Evolutionary conservation across 257 asterid species (phyloP).

Genomic region (Penstemon eatonii): DNA sequence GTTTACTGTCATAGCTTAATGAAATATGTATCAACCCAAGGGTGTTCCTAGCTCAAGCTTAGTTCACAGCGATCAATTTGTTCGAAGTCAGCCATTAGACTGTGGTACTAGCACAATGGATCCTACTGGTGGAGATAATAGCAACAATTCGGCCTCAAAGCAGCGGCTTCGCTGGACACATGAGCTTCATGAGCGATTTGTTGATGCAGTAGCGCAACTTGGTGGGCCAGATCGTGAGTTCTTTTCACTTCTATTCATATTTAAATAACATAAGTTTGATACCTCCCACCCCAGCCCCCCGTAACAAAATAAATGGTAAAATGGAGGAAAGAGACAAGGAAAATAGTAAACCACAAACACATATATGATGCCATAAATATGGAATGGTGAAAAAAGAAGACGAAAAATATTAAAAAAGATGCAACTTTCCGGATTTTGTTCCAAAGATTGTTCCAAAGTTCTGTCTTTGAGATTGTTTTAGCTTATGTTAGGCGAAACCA

Average conservation of each 20-base stretch:
- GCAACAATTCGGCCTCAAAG: constrained; percentile 76
- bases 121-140: constrained; percentile 51
- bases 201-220: constrained; percentile 97
- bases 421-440: background rate
- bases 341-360: background rate
- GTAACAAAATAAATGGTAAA: background rate
- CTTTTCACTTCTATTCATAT: constrained; percentile 20
- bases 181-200: constrained; percentile 90
- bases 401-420: background rate
- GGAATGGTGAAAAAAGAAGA: background rate
- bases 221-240: constrained; percentile 98
- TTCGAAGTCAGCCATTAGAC: constrained; percentile 41
- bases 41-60: constrained; percentile 46
- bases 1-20: constrained; percentile 30
- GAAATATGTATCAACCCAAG: constrained; percentile 37
- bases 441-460: background rate
- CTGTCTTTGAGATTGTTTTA: background rate
- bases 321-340: background rate
- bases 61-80: constrained; percentile 33
- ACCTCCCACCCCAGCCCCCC: background rate
- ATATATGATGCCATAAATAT: constrained; percentile 4
- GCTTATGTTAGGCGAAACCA: constrained; percentile 15
- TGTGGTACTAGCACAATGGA: constrained; percentile 55
- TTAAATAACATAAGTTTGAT: constrained; percentile 14
- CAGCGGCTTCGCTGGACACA: constrained; percentile 98